Percentiles rank a stretch among this genome's conserved stretches.
These are phyloP conservation scores for Boletus rubescentipes DNA, from an alignment of 768 basidiomycete species.

Conservation along the genomic window DNA sequence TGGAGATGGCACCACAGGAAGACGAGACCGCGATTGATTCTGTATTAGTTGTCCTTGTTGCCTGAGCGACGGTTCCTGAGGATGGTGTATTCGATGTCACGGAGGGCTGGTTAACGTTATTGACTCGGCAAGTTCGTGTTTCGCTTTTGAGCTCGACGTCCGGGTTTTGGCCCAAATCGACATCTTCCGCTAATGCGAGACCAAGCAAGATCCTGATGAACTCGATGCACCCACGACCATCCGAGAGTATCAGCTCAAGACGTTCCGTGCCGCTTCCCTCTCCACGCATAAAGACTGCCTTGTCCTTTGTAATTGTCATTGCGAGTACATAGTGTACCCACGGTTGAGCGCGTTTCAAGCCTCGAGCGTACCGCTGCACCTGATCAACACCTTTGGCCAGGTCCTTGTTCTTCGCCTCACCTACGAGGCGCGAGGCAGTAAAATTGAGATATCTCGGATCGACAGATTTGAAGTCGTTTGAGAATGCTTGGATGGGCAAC, in stretches of 20 bases:
- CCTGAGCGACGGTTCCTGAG: neutral
- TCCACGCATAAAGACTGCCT: constrained; percentile 2
- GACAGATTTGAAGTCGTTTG: neutral
- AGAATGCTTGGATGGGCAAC: constrained; percentile 13
- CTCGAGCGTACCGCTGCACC: constrained; percentile 5
- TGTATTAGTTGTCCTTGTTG: neutral
- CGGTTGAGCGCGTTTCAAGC: constrained; percentile 4
- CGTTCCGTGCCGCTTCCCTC: constrained; percentile 9
- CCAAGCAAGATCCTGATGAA: constrained; percentile 14
- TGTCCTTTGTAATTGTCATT: neutral
- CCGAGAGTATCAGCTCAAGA: constrained; percentile 1
- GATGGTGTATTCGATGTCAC: neutral
- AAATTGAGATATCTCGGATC: neutral
- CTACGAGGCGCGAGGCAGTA: constrained; percentile 1
- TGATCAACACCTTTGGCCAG: neutral
- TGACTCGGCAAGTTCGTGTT: neutral
- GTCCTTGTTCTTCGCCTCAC: constrained; percentile 7
- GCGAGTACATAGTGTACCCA: constrained; percentile 12
- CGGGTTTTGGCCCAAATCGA: constrained; percentile 9
- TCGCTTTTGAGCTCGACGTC: neutral
- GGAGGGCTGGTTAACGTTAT: neutral
- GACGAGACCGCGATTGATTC: neutral
- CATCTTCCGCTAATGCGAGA: constrained; percentile 4
- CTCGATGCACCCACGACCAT: constrained; percentile 11
- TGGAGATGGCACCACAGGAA: too few species aligned